Evolutionary conservation across 106 monocot species (phyloP).

Genomic region (Posidonia australis): DNA sequence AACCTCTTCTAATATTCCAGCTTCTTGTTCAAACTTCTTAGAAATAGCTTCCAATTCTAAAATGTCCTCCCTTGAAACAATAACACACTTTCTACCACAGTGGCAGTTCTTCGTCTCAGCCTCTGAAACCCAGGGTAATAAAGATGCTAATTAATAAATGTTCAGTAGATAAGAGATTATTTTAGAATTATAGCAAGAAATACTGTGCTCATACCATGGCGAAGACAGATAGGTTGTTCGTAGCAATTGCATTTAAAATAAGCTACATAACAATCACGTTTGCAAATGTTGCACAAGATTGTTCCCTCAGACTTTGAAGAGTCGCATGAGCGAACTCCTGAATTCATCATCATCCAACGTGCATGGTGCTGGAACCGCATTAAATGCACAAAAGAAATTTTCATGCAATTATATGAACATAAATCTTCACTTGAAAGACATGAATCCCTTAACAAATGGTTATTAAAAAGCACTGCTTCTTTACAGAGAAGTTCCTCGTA

Average conservation of each 20-base stretch:
- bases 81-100: slow-evolving; percentile 25
- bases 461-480: slow-evolving; percentile 49
- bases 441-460: slow-evolving; percentile 5
- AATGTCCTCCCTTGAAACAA: slow-evolving; percentile 40
- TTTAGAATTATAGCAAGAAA: neutral
- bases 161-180: neutral
- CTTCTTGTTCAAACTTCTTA: slow-evolving; percentile 47
- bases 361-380: slow-evolving; percentile 56
- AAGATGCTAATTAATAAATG: neutral
- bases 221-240: slow-evolving; percentile 46
- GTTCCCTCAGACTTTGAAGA: slow-evolving; percentile 6
- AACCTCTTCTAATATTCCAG: slow-evolving; percentile 21
- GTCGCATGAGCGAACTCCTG: slow-evolving; percentile 16
- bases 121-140: slow-evolving; percentile 11
- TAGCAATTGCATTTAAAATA: slow-evolving; percentile 51
- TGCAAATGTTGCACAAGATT: slow-evolving; percentile 42
- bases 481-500: slow-evolving; percentile 82
- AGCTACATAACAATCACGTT: slow-evolving; percentile 53
- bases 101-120: slow-evolving; percentile 31
- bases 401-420: slow-evolving; percentile 29
- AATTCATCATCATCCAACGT: slow-evolving; percentile 39
- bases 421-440: slow-evolving; percentile 23
- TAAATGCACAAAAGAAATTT: slow-evolving; percentile 59
- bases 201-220: slow-evolving; percentile 32
- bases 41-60: slow-evolving; percentile 34